Evolutionary conservation across 2,329 filamentous ascomycete genomes (phyloP), one percentile per base, ranked within the genome.

Genomic region (Apiospora sp.): DNA sequence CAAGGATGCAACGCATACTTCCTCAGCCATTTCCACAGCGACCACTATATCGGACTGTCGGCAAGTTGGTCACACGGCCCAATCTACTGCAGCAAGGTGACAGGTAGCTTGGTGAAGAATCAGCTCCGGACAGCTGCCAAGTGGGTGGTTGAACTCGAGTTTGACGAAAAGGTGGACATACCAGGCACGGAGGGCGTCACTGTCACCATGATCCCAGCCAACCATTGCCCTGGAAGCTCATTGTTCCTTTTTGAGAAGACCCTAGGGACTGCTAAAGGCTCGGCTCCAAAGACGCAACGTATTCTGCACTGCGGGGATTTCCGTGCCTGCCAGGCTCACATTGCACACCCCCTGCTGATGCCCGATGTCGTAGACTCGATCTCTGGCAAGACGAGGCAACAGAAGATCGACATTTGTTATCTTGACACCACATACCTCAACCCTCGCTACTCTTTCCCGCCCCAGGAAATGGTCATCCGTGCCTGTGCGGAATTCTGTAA

Each of bases 271-370:
- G 68, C 89, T 1, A 91, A 89, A 76, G 89, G 91, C 0, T 83
- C 86, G 19, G 90, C 86, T 61, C 83, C 87, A 2, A 91, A 89
- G 69, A 81, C 89, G 3, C 95, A 97, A 76, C 90, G 96, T 4
- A 92, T 99, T 54, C 85, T 99, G 10, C 96, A 99, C 80, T 99
- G 96, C 79, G 96, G 96, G 67, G 96, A 99, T 80, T 99, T 99
- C 79, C 89, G 96, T 74, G 96, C 96, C 14, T 98, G 95, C 80
- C 91, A 92, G 67, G 92, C 91, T 34, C 96, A 99, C 78, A 86
- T 98, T 8, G 86, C 89, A 54, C 96, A 99, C 82, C 93, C 94
- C 1, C 87, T 96, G 0, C 86, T 99, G 4, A 91, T 91, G 75
- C 94, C 96, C 0, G 91, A 97, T 34, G 86, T 92, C 0, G 78